Evolutionary conservation across 371 early-diverging fungal genomes (phyloP), one percentile per base, ranked within the genome.

Genomic region (Rhizopus arrhizus): DNA sequence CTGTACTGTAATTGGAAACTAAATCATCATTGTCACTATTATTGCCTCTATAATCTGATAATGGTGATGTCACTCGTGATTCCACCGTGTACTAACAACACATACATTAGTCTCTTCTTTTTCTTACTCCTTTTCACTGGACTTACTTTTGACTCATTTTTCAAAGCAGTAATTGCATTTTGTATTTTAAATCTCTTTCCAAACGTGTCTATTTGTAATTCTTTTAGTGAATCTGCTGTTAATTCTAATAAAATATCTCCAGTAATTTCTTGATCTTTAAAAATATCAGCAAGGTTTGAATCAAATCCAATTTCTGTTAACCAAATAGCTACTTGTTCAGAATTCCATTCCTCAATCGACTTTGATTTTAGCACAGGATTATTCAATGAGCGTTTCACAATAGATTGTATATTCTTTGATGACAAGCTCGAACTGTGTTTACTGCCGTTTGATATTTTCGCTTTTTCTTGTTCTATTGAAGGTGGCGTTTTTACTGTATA

Each of bases 111-210:
- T 38, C 13, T 38, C 13, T 11, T 38, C 8, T 0, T 38, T 38
- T 38, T 38, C 40, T 22, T 22, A 22, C 22, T 22, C 22, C 22
- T 22, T 22, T 22, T 22, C 22, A 40, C 12, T 40, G 8, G 40
- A 35, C 16, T 46, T 59, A 51, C 35, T 45, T 67, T 32, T 51
- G 48, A 33, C 50, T 58, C 62, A 56, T 74, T 71, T 50, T 80
- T 74, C 22, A 89, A 64, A 4, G 73, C 62, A 31, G 73, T 78
- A 55, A 90, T 90, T 15, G 88, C 86, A 55, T 77, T 85, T 68
- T 85, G 84, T 38, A 90, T 72, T 45, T 88, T 86, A 64, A 85
- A 84, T 3, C 90, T 75, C 57, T 88, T 89, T 32, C 90, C 90
- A 66, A 89, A 89, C 1, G 88, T 85, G 16, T 55, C 65, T 28